Conservation (phyloP, 768 basidiomycete species). For the Clathrus columnatus region DNA sequence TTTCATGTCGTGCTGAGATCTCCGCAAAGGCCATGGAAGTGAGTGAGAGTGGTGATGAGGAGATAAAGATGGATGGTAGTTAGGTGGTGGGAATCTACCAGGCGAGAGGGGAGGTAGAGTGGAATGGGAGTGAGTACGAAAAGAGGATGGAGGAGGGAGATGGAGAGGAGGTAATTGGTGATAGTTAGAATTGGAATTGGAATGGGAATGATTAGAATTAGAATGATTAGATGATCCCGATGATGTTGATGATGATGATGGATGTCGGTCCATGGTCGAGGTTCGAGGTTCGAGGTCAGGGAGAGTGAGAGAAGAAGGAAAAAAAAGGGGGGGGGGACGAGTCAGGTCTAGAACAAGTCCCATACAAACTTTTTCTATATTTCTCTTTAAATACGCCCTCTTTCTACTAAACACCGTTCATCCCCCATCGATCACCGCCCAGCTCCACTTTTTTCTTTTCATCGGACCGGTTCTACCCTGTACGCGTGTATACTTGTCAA, state of each 20-base stretch:
- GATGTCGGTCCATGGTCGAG: background rate
- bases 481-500: too few species aligned
- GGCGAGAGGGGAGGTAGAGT: conserved; percentile 19
- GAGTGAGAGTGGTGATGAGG: background rate
- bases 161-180: background rate
- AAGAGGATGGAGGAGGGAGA: background rate
- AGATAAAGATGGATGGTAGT: conserved; percentile 4
- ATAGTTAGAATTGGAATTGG: background rate
- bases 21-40: conserved; percentile 7
- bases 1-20: conserved; percentile 18
- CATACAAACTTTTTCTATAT: background rate
- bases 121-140: conserved; percentile 17
- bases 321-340: background rate
- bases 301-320: background rate
- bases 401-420: background rate
- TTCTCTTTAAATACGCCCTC: background rate
- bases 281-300: background rate
- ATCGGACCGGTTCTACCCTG: background rate
- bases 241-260: background rate
- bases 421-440: background rate
- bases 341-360: background rate
- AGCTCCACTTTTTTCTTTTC: background rate
- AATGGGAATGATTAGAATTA: background rate
- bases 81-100: background rate
- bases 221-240: background rate